Base-by-base conservation (phyloP, 345 rosid species). In the Mercurialis annua region DNA sequence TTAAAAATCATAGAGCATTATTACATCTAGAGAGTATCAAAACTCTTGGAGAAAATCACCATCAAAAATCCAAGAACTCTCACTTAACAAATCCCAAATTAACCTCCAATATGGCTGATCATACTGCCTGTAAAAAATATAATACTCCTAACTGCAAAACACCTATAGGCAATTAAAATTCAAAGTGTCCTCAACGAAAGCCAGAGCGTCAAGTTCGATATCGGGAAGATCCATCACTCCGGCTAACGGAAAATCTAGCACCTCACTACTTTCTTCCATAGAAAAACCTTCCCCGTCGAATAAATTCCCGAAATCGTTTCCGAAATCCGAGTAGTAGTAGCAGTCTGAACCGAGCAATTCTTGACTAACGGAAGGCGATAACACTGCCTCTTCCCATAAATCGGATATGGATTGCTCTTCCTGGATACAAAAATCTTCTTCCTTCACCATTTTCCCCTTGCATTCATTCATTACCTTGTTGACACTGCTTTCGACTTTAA, bases 131-230 rank as follows among this genome's bases (percentile, higher is more conserved):
- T 1, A 16, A 47, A 47, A 47, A 14, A 18, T 21, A 47, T 2
- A 56, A 27, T 16, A 5, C 26, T 38, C 67, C 53, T 52, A 75
- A 59, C 59, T 57, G 54, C 70, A 72, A 70, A 65, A 59, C n/a
- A n/a, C 23, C 46, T 15, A 61, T 20, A 26, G 46, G 31, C 55
- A 56, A 20, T 51, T 33, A 59, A 68, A 63, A 63, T 72, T 66
- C 49, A 83, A 62, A 33, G 68, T 57, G 62, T 52, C 81, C 34
- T 83, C 84, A 4, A 80, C 76, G 74, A 79, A 78, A 34, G 77
- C 81, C 58, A 78, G 40, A 52, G 59, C 74, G n/a, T 81, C 80
- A 12, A 68, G 76, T 65, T 77, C 73, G 26, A 72, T 65, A 34
- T 67, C 27, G 0, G 78, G 70, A 51, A 77, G 73, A 67, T 67